Conservation (phyloP, 495 filamentous ascomycete species). For the Xylaria sp. region DNA sequence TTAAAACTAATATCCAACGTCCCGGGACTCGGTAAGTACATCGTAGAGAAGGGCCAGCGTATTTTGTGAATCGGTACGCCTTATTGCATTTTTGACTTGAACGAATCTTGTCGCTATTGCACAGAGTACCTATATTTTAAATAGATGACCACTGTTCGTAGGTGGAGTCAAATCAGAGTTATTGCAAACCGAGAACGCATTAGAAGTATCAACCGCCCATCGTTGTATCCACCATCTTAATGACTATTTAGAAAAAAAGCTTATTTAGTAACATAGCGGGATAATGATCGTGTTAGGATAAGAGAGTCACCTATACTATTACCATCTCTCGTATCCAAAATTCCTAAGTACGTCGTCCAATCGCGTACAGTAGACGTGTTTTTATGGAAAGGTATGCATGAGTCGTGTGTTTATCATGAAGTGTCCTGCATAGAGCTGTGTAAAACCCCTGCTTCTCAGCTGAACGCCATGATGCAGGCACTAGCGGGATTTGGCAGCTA, state of each 20-base stretch:
- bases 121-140: neutral
- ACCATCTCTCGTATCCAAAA: neutral
- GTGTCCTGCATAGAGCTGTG: neutral
- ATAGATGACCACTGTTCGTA: neutral
- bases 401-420: neutral
- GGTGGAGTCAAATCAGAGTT: neutral
- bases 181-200: neutral
- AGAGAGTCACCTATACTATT: neutral
- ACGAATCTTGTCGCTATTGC: neutral
- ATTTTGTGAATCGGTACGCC: neutral
- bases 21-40: neutral
- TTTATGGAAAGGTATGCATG: neutral
- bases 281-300: neutral
- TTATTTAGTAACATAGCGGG: too few relatives aligned
- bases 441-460: constrained; percentile 12
- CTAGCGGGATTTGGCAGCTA: constrained; percentile 66
- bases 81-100: neutral
- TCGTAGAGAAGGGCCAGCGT: neutral
- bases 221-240: neutral
- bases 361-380: neutral
- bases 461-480: constrained; percentile 53
- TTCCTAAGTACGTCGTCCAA: neutral
- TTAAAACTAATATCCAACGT: neutral
- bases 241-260: too few relatives aligned
- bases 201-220: neutral